Evolutionary conservation across 306 rosid species (phyloP), one percentile per base, ranked within the genome.

Genomic region (Lithocarpus polystachyus): DNA sequence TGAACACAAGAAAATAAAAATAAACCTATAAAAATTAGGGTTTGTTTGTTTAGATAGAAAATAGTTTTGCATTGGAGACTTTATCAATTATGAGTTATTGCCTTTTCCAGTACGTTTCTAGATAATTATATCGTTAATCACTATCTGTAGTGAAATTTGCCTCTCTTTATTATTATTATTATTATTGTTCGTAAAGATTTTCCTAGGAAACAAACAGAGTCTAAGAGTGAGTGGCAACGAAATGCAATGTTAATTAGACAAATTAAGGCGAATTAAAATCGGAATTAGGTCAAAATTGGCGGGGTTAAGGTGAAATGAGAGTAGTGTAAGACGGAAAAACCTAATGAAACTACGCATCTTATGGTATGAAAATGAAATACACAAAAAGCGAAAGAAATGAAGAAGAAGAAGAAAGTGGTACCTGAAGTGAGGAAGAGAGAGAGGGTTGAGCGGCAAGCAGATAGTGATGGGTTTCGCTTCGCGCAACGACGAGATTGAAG

Each of bases 371-470:
- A 40, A 40, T 40, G 45, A 40, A 40, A 40, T 7, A 35, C 20
- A 19, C 10, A 10, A 17, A 55, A 19, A 80, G 57, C 24, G 20
- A 43, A 56, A 80, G 48, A 55, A 23, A 53, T 22, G 3, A 4
- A 53, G 53, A 26, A 43, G 20, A 6, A 5, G 26, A 51, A 61
- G 65, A 43, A 62, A n/a, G 56, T 23, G 5, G 74, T 68, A 80
- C 82, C 82, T 68, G 43, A 20, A 24, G 9, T 26, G 37, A 55
- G 75, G 22, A 54, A 48, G 74, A 73, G 56, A 1, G n/a, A 22
- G 45, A 55, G 54, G 43, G 59, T 10, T 11, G 17, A 48, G 53
- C 53, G 53, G 53, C 52, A 45, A 45, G 52, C 52, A 45, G 52
- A 45, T 9, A 45, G 52, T 10, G 52, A 45, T 45, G 40, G 52